phyloP scores from a whole-genome alignment of 2,329 filamentous ascomycete genomes.

The Parafenestella ontariensis region DNA sequence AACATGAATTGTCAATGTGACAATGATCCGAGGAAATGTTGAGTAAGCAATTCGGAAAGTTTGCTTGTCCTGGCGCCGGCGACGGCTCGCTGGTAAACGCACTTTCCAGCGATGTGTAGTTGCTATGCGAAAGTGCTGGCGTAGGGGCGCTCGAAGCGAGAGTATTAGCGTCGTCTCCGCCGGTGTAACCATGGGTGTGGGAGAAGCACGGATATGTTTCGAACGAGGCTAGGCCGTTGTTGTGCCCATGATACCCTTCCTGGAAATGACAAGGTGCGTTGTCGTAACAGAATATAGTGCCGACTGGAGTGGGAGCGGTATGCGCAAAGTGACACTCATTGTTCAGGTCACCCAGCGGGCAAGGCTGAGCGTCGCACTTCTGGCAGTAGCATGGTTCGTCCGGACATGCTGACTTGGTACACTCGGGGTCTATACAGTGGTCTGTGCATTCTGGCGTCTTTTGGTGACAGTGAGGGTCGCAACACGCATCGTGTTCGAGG shows the following conservation, averaged over 20 bases:
- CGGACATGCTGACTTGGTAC: slow-evolving; percentile 40
- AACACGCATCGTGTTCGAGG: slow-evolving; percentile 41
- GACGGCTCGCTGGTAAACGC: slow-evolving; percentile 37
- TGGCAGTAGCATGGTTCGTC: slow-evolving; percentile 45
- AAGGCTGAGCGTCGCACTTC: slow-evolving; percentile 42
- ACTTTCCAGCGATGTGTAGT: slow-evolving; percentile 42
- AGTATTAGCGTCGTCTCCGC: slow-evolving; percentile 25
- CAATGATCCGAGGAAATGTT: slow-evolving; percentile 43
- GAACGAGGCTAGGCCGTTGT: slow-evolving; percentile 30
- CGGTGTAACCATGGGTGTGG: slow-evolving; percentile 25
- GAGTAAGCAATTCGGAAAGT: slow-evolving; percentile 34
- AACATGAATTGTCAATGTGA: slow-evolving; percentile 46
- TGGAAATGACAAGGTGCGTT: slow-evolving; percentile 45
- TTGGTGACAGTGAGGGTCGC: slow-evolving; percentile 45
- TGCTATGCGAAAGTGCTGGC: slow-evolving; percentile 40
- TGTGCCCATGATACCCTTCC: slow-evolving; percentile 31
- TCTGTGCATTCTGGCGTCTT: slow-evolving; percentile 37
- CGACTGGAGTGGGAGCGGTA: slow-evolving; percentile 35
- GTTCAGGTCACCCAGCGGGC: slow-evolving; percentile 37
- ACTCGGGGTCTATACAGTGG: slow-evolving; percentile 44
- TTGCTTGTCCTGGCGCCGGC: slow-evolving; percentile 24
- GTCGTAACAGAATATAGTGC: slow-evolving; percentile 47
- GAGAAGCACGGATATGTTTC: slow-evolving; percentile 44
- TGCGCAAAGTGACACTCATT: slow-evolving; percentile 45
- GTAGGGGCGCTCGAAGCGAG: slow-evolving; percentile 37